Evolutionary conservation across 1,284 basidiomycete genomes (phyloP).

Genomic region (Leccinum pseudoinsigne): DNA sequence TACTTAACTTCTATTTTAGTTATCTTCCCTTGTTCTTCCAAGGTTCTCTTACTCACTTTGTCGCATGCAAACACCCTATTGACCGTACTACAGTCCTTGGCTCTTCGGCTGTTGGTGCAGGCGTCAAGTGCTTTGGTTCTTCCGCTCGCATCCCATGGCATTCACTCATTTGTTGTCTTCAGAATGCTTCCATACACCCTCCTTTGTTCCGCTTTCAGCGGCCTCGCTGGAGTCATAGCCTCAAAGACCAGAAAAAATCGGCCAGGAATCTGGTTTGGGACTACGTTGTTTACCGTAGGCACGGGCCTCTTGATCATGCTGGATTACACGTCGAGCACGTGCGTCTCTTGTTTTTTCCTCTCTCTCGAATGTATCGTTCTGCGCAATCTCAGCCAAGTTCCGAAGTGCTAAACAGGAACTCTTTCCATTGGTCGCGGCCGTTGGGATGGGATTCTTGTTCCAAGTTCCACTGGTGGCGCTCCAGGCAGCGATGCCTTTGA

Average conservation of each 20-base stretch:
- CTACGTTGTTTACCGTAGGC: constrained; percentile 57
- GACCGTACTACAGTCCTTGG: constrained; percentile 11
- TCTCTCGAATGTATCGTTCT: not conserved
- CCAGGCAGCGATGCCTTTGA: constrained; percentile 80
- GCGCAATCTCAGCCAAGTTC: not conserved
- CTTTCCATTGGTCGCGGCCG: constrained; percentile 57
- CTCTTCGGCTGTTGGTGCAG: constrained; percentile 15
- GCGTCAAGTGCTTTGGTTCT: constrained; percentile 13
- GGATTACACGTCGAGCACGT: constrained; percentile 47
- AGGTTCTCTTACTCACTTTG: constrained; percentile 9
- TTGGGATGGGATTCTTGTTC: constrained; percentile 66
- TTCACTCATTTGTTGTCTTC: not conserved
- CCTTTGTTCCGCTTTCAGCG: constrained; percentile 55
- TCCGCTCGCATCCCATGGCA: not conserved
- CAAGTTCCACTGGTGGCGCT: constrained; percentile 69
- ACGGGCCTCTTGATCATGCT: constrained; percentile 62
- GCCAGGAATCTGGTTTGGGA: constrained; percentile 59
- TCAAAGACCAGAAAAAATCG: constrained; percentile 61
- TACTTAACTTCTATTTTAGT: constrained; percentile 4
- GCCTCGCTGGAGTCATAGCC: constrained; percentile 59
- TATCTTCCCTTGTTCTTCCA: constrained; percentile 26
- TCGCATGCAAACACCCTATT: not conserved
- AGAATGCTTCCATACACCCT: constrained; percentile 81
- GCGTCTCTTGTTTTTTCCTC: constrained; percentile 18
- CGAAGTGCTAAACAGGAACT: constrained; percentile 57